Conservation (phyloP, 805 yeast genomes). For the Danielia oregonensis region DNA sequence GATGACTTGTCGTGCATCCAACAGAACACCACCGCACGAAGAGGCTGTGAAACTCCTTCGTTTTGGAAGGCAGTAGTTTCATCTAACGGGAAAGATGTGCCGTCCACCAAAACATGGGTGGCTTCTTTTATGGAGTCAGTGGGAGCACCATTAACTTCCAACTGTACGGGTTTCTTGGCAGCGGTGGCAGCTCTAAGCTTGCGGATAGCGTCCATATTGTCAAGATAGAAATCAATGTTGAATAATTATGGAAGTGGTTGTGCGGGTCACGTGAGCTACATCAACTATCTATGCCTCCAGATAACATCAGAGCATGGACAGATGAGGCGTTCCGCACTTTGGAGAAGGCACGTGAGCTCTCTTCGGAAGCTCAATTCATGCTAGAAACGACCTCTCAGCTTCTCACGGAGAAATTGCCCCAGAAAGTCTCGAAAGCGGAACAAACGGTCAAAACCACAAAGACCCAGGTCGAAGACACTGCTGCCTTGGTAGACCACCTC, state of each 20-base stretch:
- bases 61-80: conserved; percentile 52
- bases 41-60: conserved; percentile 44
- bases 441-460: conserved; percentile 14
- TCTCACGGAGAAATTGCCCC: conserved; percentile 22
- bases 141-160: conserved; percentile 9
- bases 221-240: no score
- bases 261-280: no score
- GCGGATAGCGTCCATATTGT: conserved; percentile 18
- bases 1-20: conserved; percentile 73
- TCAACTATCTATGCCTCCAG: conserved; percentile 1
- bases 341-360: conserved; percentile 27
- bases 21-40: conserved; percentile 67
- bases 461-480: conserved; percentile 13
- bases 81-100: conserved; percentile 32
- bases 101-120: conserved; percentile 30
- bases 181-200: conserved; percentile 27
- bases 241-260: no score
- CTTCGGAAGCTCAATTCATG: conserved; percentile 31
- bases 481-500: conserved; percentile 14
- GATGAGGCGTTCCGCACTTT: conserved; percentile 26
- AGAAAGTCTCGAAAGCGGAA: conserved; percentile 16
- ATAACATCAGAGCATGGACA: conserved; percentile 24
- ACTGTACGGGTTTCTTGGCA: conserved; percentile 18
- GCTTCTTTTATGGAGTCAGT: conserved; percentile 33
- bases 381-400: conserved; percentile 22